Base-by-base conservation (phyloP, 2,329 filamentous ascomycete species). In the Talaromyces sp. region DNA sequence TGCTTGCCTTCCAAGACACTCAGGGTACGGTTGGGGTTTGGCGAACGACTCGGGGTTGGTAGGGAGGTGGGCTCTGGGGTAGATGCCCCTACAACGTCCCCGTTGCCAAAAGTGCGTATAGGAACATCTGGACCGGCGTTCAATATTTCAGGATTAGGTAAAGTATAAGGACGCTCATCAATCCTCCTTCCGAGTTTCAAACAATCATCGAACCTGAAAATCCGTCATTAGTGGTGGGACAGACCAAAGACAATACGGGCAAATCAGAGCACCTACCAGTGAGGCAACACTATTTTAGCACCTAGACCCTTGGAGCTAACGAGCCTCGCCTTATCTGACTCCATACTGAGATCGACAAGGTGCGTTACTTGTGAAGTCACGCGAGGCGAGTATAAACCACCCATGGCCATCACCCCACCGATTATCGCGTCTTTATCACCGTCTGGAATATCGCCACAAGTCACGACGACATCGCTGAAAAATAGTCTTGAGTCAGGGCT, bases 401-500 rank as follows among this genome's bases (percentile, higher is more conserved):
- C 94, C 75, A 97, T 85, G 0, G 94, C 93, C 67, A 96, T 77
- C 2, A 93, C 89, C 1, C 91, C 93, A 10, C 92, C 94, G 39
- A 89, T 85, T 58, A 99, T 97, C 10, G 91, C 89, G 75, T 97
- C 93, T 70, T 91, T 89, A 73, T 99, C 94, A 36, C 85, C 88
- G 36, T 84, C 79, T 0, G 94, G 94, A 48, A 99, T 84, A 66
- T 94, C 89, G 48, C 87, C 90, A 68, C 89, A 95, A 33, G 87
- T 88, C 17, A 97, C 81, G 28, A 89, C 83, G 41, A 97, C 88
- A 64, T 91, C 87, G 53, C 89, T 89, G 74, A 99, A 89, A 71
- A 97, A 94, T 70, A 96, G 85, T 59, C 88, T 84, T 1, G 93
- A 92, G 67, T 99, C 94, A 1, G 94, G 94, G 46, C 88, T 97